phyloP scores from a whole-genome alignment of 495 filamentous ascomycete genomes.

The Achaetomiella virescens region DNA sequence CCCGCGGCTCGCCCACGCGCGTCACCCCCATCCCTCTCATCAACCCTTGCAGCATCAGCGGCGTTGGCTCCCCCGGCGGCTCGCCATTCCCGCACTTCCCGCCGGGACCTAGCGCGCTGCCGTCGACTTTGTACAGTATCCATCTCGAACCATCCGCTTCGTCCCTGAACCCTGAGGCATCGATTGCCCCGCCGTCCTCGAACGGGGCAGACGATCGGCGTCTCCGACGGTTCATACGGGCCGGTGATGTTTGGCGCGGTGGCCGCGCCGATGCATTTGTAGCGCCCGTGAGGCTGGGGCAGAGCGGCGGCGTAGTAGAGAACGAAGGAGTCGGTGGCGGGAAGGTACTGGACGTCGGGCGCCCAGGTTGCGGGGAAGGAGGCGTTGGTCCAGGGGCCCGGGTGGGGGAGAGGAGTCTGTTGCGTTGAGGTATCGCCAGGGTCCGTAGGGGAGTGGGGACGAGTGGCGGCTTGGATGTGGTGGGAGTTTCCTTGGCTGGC shows the following conservation, averaged over 20 bases:
- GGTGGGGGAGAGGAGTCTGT: slow-evolving; percentile 26
- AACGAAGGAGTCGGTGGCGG: slow-evolving; percentile 41
- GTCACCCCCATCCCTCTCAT: slow-evolving; percentile 45
- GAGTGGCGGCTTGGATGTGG: slow-evolving; percentile 28
- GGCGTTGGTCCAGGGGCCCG: slow-evolving; percentile 24
- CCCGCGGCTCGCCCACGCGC: slow-evolving; percentile 41
- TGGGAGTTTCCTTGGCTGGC: slow-evolving; percentile 24
- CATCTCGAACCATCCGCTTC: slow-evolving; percentile 43
- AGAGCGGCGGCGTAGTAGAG: slow-evolving; percentile 53
- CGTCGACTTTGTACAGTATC: slow-evolving; percentile 57
- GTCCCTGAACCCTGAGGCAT: slow-evolving; percentile 49
- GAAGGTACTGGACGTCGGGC: slow-evolving; percentile 38
- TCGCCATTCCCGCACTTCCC: slow-evolving; percentile 50
- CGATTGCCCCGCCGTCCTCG: slow-evolving; percentile 52
- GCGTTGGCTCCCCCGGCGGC: slow-evolving; percentile 45
- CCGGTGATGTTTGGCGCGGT: slow-evolving; percentile 39
- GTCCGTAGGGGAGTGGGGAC: slow-evolving; percentile 10
- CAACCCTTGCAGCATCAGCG: slow-evolving; percentile 54
- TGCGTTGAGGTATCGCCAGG: slow-evolving; percentile 21
- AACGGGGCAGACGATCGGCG: slow-evolving; percentile 45
- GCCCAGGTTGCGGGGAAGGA: slow-evolving; percentile 38
- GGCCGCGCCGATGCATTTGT: slow-evolving; percentile 52
- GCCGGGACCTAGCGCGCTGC: slow-evolving; percentile 51
- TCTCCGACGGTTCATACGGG: slow-evolving; percentile 41
- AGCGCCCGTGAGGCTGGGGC: slow-evolving; percentile 12